These are phyloP conservation scores for Stachybotrys elegans DNA, from an alignment of 2,329 filamentous ascomycete species.

Conservation along the genomic window DNA sequence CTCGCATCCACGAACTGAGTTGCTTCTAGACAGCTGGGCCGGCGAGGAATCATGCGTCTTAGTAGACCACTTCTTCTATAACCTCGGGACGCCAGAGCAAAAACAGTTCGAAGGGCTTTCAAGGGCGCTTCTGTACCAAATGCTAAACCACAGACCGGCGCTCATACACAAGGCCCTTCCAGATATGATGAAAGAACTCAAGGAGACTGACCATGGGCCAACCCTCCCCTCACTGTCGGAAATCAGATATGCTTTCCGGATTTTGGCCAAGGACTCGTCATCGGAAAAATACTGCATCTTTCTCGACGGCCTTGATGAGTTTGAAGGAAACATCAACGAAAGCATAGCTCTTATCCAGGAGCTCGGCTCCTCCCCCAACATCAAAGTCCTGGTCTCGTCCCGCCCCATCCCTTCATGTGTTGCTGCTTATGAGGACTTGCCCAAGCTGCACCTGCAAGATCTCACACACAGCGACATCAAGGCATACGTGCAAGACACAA, in stretches of 20 bases:
- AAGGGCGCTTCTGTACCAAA: not conserved
- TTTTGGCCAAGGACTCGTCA: not conserved
- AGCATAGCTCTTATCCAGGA: not conserved
- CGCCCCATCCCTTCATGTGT: not conserved
- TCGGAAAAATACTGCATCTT: constrained; percentile 1
- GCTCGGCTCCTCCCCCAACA: not conserved
- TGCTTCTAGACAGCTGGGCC: not conserved
- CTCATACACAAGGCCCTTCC: not conserved
- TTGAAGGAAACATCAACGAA: not conserved
- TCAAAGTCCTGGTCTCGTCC: constrained; percentile 1
- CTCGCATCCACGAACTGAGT: not conserved
- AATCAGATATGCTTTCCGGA: not conserved
- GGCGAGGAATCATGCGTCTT: not conserved
- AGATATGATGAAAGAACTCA: not conserved
- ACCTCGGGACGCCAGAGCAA: constrained; percentile 1
- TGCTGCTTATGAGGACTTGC: not conserved
- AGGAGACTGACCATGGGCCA: not conserved
- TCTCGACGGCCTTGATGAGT: constrained; percentile 8
- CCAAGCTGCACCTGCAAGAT: constrained; percentile 1
- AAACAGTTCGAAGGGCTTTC: not conserved
- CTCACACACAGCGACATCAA: constrained; percentile 1
- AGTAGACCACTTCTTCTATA: constrained; percentile 1
- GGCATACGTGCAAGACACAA: not conserved
- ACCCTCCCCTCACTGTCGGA: not conserved
- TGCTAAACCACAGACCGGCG: not conserved